Conservation (phyloP, 116 monocot genomes). For the Phalaenopsis hybrid region DNA sequence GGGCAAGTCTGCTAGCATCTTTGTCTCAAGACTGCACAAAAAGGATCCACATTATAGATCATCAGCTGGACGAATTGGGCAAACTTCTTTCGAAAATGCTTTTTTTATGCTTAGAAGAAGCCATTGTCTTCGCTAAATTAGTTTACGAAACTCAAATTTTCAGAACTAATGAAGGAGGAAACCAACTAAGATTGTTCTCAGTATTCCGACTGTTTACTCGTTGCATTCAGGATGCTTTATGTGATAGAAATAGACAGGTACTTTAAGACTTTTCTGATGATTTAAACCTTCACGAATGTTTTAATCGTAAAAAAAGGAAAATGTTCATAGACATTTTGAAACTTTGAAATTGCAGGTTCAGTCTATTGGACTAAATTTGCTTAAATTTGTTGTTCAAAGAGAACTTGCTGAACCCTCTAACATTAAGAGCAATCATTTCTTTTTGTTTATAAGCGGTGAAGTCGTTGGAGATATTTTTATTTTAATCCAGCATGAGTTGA, state of each 20-base stretch:
- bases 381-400: constrained; percentile 59
- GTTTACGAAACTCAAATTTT: constrained; percentile 31
- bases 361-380: constrained; percentile 43
- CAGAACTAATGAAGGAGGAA: constrained; percentile 11
- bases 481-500: constrained; percentile 46
- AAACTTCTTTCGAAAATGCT: constrained; percentile 59
- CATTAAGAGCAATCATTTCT: constrained; percentile 26
- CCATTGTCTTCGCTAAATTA: constrained; percentile 40
- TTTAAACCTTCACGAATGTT: not conserved
- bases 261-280: not conserved
- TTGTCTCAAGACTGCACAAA: constrained; percentile 50
- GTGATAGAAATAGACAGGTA: constrained; percentile 55
- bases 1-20: constrained; percentile 35
- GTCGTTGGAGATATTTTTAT: constrained; percentile 59
- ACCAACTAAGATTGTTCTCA: constrained; percentile 14
- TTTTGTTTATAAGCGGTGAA: constrained; percentile 56
- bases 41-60: constrained; percentile 33
- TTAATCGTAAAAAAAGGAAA: not conserved
- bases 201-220: constrained; percentile 38
- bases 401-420: constrained; percentile 36
- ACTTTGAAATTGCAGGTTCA: constrained; percentile 40
- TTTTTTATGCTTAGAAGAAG: constrained; percentile 66
- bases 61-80: constrained; percentile 28
- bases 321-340: not conserved
- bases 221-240: constrained; percentile 37